phyloP scores from a whole-genome alignment of 225 moss, liverwort and hornwort genomes.

The Lunularia cruciata region DNA sequence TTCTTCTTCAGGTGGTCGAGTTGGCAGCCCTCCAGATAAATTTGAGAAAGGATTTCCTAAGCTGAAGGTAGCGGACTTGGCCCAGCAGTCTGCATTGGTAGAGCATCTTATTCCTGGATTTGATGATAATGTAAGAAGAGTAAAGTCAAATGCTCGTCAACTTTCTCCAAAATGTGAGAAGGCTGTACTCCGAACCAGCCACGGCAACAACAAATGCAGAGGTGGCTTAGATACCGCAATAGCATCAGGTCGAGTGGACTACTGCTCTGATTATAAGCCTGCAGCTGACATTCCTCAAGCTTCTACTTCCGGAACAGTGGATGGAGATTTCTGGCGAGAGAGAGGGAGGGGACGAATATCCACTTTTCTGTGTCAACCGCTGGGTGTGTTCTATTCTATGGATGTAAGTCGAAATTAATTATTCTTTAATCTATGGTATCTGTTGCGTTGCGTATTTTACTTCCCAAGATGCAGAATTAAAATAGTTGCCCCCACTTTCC shows the following conservation, averaged over 20 bases:
- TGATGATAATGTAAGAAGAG: conserved; percentile 1
- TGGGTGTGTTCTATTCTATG: conserved; percentile 25
- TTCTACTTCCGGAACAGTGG: conserved; percentile 38
- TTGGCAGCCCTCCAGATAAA: background rate
- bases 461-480: too few relatives aligned
- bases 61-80: background rate
- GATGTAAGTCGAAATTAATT: conserved; percentile 24
- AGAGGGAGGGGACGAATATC: conserved; percentile 15
- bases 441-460: too few relatives aligned
- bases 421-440: background rate
- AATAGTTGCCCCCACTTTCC: too few relatives aligned
- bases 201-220: conserved; percentile 1
- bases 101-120: conserved; percentile 17
- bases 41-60: background rate
- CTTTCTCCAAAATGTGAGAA: conserved; percentile 3
- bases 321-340: conserved; percentile 39
- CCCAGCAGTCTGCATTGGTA: background rate
- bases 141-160: background rate
- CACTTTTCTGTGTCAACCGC: background rate
- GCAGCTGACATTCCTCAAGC: conserved; percentile 29
- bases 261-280: background rate
- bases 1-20: background rate
- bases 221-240: conserved; percentile 15
- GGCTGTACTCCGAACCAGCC: background rate
- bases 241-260: conserved; percentile 12